phyloP scores from a whole-genome alignment of 805 yeast species.

The Hanseniaspora clermontiae region DNA sequence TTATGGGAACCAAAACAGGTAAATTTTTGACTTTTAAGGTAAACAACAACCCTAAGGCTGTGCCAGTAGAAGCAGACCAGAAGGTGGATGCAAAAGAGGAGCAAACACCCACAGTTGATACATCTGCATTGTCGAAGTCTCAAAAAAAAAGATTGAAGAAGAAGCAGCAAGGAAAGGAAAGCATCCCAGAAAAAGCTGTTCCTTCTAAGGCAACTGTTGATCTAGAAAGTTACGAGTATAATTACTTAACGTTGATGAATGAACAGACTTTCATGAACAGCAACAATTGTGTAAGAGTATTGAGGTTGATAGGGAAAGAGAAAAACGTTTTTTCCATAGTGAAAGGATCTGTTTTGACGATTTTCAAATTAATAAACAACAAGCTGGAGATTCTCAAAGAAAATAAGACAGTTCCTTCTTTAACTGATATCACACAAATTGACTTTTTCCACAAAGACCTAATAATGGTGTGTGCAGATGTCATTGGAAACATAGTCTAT shows the following conservation, averaged over 20 bases:
- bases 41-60: slow-evolving; percentile 5
- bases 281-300: not conserved
- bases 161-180: not conserved
- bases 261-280: not conserved
- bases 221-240: slow-evolving; percentile 1
- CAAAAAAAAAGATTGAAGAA: slow-evolving; percentile 12
- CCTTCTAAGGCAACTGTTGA: too few species aligned
- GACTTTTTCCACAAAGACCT: not conserved
- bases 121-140: slow-evolving; percentile 4
- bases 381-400: not conserved
- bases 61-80: not conserved
- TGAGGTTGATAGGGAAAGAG: not conserved
- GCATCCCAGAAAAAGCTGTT: not conserved
- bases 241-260: slow-evolving; percentile 1
- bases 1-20: not conserved
- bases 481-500: not conserved
- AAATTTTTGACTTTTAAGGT: not conserved
- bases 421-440: not conserved
- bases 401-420: not conserved
- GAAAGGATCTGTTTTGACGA: not conserved
- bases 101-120: not conserved
- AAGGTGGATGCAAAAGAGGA: not conserved
- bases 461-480: not conserved
- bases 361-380: not conserved
- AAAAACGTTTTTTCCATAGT: not conserved